These are phyloP conservation scores for Brassica carinata DNA, from an alignment of 345 rosid genomes.

Conservation along the genomic window DNA sequence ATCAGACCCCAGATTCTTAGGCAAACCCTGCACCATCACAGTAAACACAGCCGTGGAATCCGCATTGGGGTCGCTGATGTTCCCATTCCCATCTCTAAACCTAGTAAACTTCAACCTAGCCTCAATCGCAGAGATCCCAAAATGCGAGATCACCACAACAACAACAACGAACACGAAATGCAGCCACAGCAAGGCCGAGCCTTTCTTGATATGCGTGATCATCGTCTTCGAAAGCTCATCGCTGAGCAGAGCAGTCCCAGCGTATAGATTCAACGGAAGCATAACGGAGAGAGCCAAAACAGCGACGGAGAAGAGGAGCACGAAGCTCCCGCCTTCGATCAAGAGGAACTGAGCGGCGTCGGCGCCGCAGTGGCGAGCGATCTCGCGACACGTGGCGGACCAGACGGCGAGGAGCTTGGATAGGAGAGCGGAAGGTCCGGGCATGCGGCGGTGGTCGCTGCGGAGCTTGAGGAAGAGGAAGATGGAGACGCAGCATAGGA, in stretches of 20 bases:
- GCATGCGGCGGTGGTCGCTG: slow-evolving; percentile 89
- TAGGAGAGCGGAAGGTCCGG: slow-evolving; percentile 69
- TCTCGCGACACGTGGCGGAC: slow-evolving; percentile 89
- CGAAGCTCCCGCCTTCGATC: slow-evolving; percentile 90
- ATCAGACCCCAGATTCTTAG: slow-evolving; percentile 76
- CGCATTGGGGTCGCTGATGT: slow-evolving; percentile 63
- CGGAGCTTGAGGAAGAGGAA: slow-evolving; percentile 92
- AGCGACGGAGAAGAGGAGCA: slow-evolving; percentile 54
- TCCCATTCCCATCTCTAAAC: slow-evolving; percentile 93
- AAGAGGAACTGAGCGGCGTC: slow-evolving; percentile 92
- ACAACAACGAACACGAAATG: slow-evolving; percentile 74
- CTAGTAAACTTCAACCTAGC: slow-evolving; percentile 76
- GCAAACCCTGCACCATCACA: slow-evolving; percentile 87
- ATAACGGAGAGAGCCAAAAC: slow-evolving; percentile 60
- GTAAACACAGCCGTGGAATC: slow-evolving; percentile 83
- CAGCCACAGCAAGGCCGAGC: slow-evolving; percentile 78
- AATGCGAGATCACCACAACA: slow-evolving; percentile 66
- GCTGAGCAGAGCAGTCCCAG: slow-evolving; percentile 66
- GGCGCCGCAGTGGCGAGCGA: slow-evolving; percentile 91
- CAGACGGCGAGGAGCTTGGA: slow-evolving; percentile 94
- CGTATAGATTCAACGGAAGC: slow-evolving; percentile 80
- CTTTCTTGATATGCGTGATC: slow-evolving; percentile 77
- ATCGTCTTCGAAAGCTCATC: slow-evolving; percentile 93
- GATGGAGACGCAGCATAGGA: slow-evolving; percentile 79
- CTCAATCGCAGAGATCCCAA: slow-evolving; percentile 69